Evolutionary conservation across 805 yeast species (phyloP).

Genomic region (Wickerhamiella shivajii): DNA sequence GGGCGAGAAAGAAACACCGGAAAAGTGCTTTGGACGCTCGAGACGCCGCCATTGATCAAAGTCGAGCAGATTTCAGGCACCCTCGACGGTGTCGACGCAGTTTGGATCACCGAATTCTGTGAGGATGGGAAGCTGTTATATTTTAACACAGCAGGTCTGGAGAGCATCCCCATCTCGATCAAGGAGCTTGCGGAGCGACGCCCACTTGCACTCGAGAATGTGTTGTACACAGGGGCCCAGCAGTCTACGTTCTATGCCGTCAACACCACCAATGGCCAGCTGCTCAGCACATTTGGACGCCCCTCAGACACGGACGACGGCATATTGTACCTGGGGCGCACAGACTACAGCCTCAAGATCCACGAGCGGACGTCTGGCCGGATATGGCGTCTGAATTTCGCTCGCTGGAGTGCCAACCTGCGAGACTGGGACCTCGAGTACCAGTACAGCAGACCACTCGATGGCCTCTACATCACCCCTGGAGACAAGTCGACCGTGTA

Average conservation of each 20-base stretch:
- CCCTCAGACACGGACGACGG: constrained; percentile 1
- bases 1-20: constrained; percentile 70
- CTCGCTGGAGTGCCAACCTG: constrained; percentile 87
- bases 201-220: constrained; percentile 70
- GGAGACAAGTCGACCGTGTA: constrained; percentile 65
- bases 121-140: constrained; percentile 73
- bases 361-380: constrained; percentile 48
- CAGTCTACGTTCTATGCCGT: constrained; percentile 62
- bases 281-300: constrained; percentile 52
- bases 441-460: constrained; percentile 37
- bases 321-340: constrained; percentile 20
- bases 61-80: constrained; percentile 12
- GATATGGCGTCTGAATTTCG: constrained; percentile 74
- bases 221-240: constrained; percentile 76
- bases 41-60: constrained; percentile 47
- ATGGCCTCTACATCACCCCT: constrained; percentile 68
- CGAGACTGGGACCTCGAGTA: constrained; percentile 44
- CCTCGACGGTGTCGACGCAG: constrained; percentile 10
- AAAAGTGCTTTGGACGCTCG: constrained; percentile 57
- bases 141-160: constrained; percentile 65
- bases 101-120: constrained; percentile 82
- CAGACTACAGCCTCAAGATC: constrained; percentile 35
- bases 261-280: constrained; percentile 58
- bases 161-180: constrained; percentile 68
- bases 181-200: constrained; percentile 64